Conservation (phyloP, 2,329 filamentous ascomycete species). For the Aureobasidium uvarum region DNA sequence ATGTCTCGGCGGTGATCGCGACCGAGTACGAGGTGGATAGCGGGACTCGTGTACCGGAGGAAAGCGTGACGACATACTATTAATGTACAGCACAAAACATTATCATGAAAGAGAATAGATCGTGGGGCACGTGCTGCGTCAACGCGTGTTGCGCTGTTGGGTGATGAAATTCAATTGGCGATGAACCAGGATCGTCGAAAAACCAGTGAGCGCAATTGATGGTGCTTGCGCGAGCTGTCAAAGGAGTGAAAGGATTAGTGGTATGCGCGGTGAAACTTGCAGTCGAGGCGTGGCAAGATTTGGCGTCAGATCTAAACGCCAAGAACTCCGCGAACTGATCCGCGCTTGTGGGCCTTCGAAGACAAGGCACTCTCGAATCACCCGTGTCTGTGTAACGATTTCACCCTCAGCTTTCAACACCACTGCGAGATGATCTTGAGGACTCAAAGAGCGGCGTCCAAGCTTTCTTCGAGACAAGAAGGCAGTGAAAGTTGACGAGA, state of each 20-base stretch:
- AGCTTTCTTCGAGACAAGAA: neutral
- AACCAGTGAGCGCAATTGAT: neutral
- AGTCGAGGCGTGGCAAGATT: slow-evolving; percentile 24
- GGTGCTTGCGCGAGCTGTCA: slow-evolving; percentile 1
- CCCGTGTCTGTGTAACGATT: slow-evolving; percentile 22
- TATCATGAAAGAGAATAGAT: slow-evolving; percentile 18
- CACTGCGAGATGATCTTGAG: neutral
- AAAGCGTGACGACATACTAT: slow-evolving; percentile 30
- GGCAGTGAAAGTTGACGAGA: neutral
- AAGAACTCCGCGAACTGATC: slow-evolving; percentile 14
- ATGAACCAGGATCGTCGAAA: neutral
- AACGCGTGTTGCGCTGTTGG: slow-evolving; percentile 5
- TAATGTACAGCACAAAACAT: slow-evolving; percentile 21
- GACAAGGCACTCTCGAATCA: slow-evolving; percentile 25
- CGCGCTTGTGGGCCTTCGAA: slow-evolving; percentile 19
- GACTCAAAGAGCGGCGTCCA: neutral
- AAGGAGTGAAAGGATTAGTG: slow-evolving; percentile 15
- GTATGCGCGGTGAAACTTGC: slow-evolving; percentile 20
- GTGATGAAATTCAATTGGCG: neutral
- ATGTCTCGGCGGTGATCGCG: slow-evolving; percentile 69
- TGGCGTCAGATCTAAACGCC: slow-evolving; percentile 24
- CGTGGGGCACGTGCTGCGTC: slow-evolving; percentile 19
- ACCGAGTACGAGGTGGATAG: slow-evolving; percentile 60
- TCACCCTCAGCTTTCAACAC: slow-evolving; percentile 13
- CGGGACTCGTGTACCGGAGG: slow-evolving; percentile 32